Conservation (phyloP, 768 basidiomycete species). For the Leccinum subgranulosum region DNA sequence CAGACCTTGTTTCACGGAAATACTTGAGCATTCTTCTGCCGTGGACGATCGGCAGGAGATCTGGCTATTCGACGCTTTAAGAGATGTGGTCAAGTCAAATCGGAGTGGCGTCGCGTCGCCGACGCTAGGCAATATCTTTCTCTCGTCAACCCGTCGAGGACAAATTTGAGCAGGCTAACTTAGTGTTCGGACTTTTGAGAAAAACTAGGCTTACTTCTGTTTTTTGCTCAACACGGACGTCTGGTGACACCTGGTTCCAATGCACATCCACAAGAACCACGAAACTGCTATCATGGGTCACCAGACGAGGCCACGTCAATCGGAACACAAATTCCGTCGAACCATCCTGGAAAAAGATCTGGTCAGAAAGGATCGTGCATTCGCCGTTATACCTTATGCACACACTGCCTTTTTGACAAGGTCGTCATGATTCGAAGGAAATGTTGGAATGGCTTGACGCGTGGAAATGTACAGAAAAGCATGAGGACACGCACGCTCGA, state of each 20-base stretch:
- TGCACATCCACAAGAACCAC: not conserved
- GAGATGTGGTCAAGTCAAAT: not conserved
- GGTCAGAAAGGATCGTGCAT: not conserved
- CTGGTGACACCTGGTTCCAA: not conserved
- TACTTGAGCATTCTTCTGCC: not conserved
- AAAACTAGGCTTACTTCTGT: not conserved
- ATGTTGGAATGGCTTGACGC: not conserved
- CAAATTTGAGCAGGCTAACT: not conserved
- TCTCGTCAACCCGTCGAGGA: not conserved
- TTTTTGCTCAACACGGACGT: not conserved
- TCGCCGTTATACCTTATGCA: not conserved
- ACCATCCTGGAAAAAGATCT: too few relatives aligned
- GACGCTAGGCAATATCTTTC: not conserved
- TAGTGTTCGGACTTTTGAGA: not conserved
- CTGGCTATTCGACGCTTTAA: not conserved
- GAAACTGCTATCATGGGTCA: not conserved
- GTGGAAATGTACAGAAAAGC: not conserved
- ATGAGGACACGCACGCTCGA: not conserved
- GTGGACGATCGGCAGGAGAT: not conserved
- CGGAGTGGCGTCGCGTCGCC: not conserved
- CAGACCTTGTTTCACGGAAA: not conserved
- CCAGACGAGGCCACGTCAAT: not conserved
- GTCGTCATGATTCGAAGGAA: not conserved
- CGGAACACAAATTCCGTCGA: too few relatives aligned
- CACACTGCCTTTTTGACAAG: not conserved